Base-by-base conservation (phyloP, 768 basidiomycete species). In the Infundibulicybe gibba region DNA sequence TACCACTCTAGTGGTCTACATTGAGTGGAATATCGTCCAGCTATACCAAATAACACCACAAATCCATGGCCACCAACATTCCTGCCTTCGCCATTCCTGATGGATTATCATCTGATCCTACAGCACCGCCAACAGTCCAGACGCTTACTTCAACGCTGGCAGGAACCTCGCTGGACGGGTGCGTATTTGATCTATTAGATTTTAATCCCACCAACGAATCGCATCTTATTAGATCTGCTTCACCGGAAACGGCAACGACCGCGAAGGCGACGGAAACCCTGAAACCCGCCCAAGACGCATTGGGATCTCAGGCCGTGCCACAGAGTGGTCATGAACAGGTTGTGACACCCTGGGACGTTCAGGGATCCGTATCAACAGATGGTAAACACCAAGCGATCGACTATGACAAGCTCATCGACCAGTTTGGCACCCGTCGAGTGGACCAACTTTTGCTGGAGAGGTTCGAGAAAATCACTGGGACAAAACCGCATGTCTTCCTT, bases 331-430 rank as follows among this genome's bases (percentile, higher is more conserved):
- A 74, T 43, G 75, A 72, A 41, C 94, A 97, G 64, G 75, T 93
- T 44, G 85, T 99, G 39, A 98, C 97, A 0, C 97, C 97, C 13
- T 99, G 97, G 90, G 93, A 97, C 54, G 97, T 98, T 6, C 87
- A 95, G 55, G 97, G 95, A 43, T 85, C 83, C 21, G 86, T 97
- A 9, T 80, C 89, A 5, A 77, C 70, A 16, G 92, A 97, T 57
- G 97, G 97, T 46, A 86, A 88, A 59, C 86, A 97, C 69, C 84
- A 84, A 46, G 93, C 81, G 43, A 97, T 98, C 66, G 90, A 99
- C 69, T 99, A 99, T 58, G 90, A 95, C 69, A 97, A 97, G 72
- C 79, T 98, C 51, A 74, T 97, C 47, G 80, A 80, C 58, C 90
- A 97, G 63, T 99, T 99, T 59, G 97, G 97, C 40, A 97, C 97